Evolutionary conservation across 768 basidiomycete species (phyloP).

Genomic region (Auricularia auricula-judae): DNA sequence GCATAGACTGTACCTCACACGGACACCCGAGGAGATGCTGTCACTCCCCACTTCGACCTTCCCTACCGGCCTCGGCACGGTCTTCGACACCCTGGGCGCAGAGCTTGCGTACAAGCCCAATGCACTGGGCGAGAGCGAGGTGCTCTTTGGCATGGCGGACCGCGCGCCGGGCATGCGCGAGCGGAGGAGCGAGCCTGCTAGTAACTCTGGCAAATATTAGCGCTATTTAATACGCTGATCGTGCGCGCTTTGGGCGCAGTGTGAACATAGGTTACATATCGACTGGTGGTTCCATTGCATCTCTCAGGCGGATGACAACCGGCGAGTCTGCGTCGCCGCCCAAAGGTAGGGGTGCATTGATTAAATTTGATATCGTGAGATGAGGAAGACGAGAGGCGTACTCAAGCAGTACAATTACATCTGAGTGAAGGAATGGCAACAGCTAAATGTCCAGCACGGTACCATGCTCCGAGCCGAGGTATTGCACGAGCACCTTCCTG

Average conservation of each 20-base stretch:
- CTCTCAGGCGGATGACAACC: too few relatives aligned
- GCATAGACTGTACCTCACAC: constrained; percentile 72
- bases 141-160: constrained; percentile 34
- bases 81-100: constrained; percentile 34
- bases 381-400: too few relatives aligned
- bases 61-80: constrained; percentile 39
- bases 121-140: constrained; percentile 48
- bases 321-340: too few relatives aligned
- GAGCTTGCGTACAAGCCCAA: constrained; percentile 43
- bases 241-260: too few relatives aligned
- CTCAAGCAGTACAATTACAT: too few relatives aligned
- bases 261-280: too few relatives aligned
- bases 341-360: too few relatives aligned
- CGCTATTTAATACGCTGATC: not conserved
- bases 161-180: not conserved
- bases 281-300: too few relatives aligned
- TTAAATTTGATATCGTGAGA: too few relatives aligned
- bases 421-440: too few relatives aligned
- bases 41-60: constrained; percentile 70
- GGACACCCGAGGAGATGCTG: constrained; percentile 54
- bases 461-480: constrained; percentile 12
- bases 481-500: constrained; percentile 8
- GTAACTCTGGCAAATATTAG: not conserved
- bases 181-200: not conserved
- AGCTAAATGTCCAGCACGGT: not conserved